Base-by-base conservation (phyloP, 176 grass and related monocot genomes). In the Coix lacrymajobi region DNA sequence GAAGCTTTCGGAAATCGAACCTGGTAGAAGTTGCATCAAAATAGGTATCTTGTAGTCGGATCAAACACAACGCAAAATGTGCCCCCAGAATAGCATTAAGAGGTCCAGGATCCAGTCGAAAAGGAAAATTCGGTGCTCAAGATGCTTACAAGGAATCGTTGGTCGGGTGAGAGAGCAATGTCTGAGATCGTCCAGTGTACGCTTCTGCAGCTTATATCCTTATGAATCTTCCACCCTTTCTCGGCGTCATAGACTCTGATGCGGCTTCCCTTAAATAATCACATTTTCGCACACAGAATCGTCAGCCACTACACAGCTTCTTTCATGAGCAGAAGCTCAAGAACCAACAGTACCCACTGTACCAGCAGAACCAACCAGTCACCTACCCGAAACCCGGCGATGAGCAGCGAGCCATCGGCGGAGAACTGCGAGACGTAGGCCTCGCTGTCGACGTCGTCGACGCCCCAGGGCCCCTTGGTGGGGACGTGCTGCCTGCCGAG, bases 381-480 rank as follows among this genome's bases (percentile, higher is more conserved):
- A 84, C 82, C 33, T 86, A 98, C 96, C 90, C 81, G 75, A 68
- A 89, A 95, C 16, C 92, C 96, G 31, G 79, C 88, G 41, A 98
- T 79, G 28, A 98, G 89, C 62, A 93, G 26, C 0, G 96, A 98
- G 22, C 96, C 96, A 66, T 98, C 96, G 22, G 31, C 44, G 11
- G 96, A 98, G 79, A 95, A 98, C 49, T 91, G 92, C 17, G 96
- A 95, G 20, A 95, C 86, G 60, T 98, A 98, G 22, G 90, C 96
- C 84, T 94, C 92, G 62, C 96, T 98, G 6, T 89, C 71, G 75
- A 91, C 78, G 41, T 84, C 62, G 32, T 98, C 90, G 9, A 90
- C 62, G 15, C 36, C 22, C 84, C 86, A 89, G 0, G 92, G 88
- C 8, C 83, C 83, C 32, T 88, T 87, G 6, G 73, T 30, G 6